A percentile compares a stretch with the other conserved stretches of the same genome.
phyloP scores from a whole-genome alignment of 495 filamentous ascomycete species.

The Pyronema domesticum region DNA sequence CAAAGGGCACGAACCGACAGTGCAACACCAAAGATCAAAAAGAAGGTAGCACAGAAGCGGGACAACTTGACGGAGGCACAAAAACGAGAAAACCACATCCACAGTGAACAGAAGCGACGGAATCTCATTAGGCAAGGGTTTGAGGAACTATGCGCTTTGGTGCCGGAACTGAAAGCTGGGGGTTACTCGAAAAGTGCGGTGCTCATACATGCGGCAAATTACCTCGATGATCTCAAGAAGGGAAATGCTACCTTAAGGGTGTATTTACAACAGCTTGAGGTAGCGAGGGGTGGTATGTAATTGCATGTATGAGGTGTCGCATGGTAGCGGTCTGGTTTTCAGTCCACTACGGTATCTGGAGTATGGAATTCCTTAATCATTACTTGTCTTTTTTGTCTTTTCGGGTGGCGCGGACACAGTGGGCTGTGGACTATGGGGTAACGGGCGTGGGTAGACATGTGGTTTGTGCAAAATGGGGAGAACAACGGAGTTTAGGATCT shows the following conservation, averaged over 20 bases:
- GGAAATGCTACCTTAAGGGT: slow-evolving; percentile 35
- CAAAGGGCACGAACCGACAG: slow-evolving; percentile 17
- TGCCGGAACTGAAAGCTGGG: slow-evolving; percentile 49
- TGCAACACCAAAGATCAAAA: slow-evolving; percentile 17
- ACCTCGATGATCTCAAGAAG: slow-evolving; percentile 49
- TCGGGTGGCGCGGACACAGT: no score
- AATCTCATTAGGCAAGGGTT: slow-evolving; percentile 63
- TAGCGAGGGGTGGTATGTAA: not conserved
- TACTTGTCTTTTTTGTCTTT: no score
- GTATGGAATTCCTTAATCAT: no score
- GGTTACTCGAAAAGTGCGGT: slow-evolving; percentile 67
- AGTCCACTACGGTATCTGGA: no score
- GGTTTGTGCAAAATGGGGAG: no score
- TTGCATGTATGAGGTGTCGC: no score
- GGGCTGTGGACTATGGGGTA: no score
- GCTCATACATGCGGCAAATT: slow-evolving; percentile 51
- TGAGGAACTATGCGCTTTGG: slow-evolving; percentile 48
- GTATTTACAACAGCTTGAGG: slow-evolving; percentile 20
- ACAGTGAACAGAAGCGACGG: slow-evolving; percentile 72
- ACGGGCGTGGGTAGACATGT: no score
- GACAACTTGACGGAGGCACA: slow-evolving; percentile 71
- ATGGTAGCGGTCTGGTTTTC: no score
- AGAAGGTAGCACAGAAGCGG: slow-evolving; percentile 28
- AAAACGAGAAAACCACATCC: slow-evolving; percentile 74
- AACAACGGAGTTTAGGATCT: no score